Percentiles rank a stretch among this genome's conserved stretches.
Evolutionary conservation across 1,284 basidiomycete genomes (phyloP).

Genomic region (Laetiporus sulphureus): DNA sequence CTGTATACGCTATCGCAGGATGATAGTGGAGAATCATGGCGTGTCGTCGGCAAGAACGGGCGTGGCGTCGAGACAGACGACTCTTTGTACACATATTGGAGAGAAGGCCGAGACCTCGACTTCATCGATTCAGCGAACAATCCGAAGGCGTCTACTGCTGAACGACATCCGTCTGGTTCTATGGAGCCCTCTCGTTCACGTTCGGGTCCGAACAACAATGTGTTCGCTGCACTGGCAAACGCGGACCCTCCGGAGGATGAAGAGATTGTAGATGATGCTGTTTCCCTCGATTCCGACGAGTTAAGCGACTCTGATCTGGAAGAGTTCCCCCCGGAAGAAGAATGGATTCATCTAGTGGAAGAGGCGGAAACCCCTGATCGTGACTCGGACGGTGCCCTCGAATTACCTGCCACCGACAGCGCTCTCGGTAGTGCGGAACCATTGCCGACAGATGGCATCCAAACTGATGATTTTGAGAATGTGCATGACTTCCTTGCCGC

Average conservation of each 20-base stretch:
- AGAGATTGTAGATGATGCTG: too few species aligned
- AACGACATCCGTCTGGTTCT: too few species aligned
- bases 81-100: constrained; percentile 42
- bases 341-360: constrained; percentile 9
- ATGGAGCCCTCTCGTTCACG: too few species aligned
- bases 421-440: background rate
- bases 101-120: constrained; percentile 31
- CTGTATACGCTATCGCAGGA: constrained; percentile 9
- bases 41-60: constrained; percentile 13
- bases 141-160: too few species aligned
- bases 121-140: constrained; percentile 26
- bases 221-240: too few species aligned
- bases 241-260: too few species aligned
- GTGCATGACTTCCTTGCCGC: constrained; percentile 17
- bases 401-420: background rate
- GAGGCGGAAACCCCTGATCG: background rate
- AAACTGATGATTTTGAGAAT: constrained; percentile 23
- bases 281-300: too few species aligned
- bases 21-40: constrained; percentile 12
- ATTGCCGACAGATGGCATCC: constrained; percentile 4
- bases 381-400: background rate
- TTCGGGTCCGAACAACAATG: too few species aligned
- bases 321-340: constrained; percentile 13
- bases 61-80: constrained; percentile 20
- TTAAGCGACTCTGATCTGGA: constrained; percentile 9